phyloP scores from a whole-genome alignment of 441 rosid genomes.

The Bocquillonia castaneifolia region DNA sequence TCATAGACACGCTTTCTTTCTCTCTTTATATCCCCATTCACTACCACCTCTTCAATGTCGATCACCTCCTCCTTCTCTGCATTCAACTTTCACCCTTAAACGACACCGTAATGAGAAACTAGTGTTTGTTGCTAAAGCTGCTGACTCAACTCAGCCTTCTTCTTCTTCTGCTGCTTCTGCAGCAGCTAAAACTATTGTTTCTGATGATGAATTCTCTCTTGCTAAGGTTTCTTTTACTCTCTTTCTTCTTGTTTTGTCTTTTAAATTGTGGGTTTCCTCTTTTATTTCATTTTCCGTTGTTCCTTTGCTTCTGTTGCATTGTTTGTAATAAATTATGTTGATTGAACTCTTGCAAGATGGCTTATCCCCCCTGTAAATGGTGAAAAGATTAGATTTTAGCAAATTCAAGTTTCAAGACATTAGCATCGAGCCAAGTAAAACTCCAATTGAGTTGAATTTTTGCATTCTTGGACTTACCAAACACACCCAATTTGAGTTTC shows the following conservation, averaged over 20 bases:
- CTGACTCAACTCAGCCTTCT: slow-evolving; percentile 69
- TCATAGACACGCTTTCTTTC: slow-evolving; percentile 25
- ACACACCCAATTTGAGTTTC: background rate
- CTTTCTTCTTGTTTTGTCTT: background rate
- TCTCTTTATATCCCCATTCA: slow-evolving; percentile 22
- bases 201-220: slow-evolving; percentile 75
- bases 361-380: no score
- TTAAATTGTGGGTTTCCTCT: background rate
- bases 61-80: slow-evolving; percentile 14
- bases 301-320: background rate
- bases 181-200: slow-evolving; percentile 44
- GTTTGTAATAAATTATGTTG: background rate
- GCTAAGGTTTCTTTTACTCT: slow-evolving; percentile 50
- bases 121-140: slow-evolving; percentile 45
- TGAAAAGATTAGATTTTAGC: no score
- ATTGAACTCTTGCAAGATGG: no score
- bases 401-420: no score
- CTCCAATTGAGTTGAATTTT: background rate
- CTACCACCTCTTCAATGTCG: slow-evolving; percentile 9
- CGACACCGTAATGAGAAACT: slow-evolving; percentile 27
- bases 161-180: slow-evolving; percentile 39
- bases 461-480: background rate
- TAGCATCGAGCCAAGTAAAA: no score
- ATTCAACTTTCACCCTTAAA: slow-evolving; percentile 17
- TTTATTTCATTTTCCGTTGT: background rate